Base-by-base conservation (phyloP, 2,329 filamentous ascomycete species). In the Verticillium tricorpus region DNA sequence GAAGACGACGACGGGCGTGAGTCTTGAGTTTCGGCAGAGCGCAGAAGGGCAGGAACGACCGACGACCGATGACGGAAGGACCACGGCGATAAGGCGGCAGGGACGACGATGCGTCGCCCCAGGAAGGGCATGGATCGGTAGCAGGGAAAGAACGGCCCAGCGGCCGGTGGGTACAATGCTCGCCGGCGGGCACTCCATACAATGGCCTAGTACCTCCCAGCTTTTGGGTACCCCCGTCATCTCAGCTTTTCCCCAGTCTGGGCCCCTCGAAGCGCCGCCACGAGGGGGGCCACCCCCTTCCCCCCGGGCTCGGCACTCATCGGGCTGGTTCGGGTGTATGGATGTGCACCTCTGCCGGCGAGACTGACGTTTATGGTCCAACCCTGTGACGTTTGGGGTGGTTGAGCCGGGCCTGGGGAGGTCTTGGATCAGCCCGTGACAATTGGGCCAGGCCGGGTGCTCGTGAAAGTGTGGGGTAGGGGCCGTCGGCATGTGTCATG, bases 291-390 rank as follows among this genome's bases (percentile, higher is more conserved):
- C 37, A 39, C 37, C 39, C 39, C 28, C 28, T 28, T 45, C 39
- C 19, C 19, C 45, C 19, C 45, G 57, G 25, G 57, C 61, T 74
- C 73, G 73, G 73, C 70, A 73, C 64, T 68, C 67, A 69, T 69
- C 71, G 72, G 71, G 68, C 68, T 72, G 61, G 67, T 70, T 75
- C 73, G 74, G 72, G 65, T 69, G 69, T 69, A 73, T 70, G 72
- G 73, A 59, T 59, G 61, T 56, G 45, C 39, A n/a, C 34, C 58
- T 32, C 60, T 59, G 52, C 56, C 37, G 56, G 39, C 57, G 57
- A 59, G 6, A 32, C 28, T 56, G 31, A 37, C 55, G 31, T 56
- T 56, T 37, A 56, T 19, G 25, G 55, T 28, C n/a, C 55, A 32
- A 34, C 31, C 55, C 14, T 50, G 40, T 50, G 40, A 50, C 40